Percentiles rank a stretch among this genome's conserved stretches.
phyloP scores from a whole-genome alignment of 164 flowering plant genomes.

The Umbilicus rupestris region DNA sequence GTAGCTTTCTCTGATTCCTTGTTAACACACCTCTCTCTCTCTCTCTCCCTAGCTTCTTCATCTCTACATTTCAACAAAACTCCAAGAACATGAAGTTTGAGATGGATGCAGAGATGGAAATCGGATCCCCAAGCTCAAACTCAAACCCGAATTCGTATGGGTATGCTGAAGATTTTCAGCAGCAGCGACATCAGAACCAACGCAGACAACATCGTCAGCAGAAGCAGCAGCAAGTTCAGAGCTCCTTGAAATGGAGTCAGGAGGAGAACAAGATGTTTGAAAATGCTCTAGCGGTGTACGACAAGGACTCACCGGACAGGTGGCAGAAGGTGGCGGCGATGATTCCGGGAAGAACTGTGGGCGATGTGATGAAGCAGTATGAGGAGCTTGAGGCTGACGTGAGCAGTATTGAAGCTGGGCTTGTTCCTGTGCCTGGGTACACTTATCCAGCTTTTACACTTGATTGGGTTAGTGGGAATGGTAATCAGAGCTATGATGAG shows the following conservation, averaged over 20 bases:
- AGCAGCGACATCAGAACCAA: background rate
- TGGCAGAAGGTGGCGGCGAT: conserved; percentile 54
- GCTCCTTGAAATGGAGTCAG: conserved; percentile 34
- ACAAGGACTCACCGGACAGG: conserved; percentile 48
- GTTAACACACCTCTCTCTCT: background rate
- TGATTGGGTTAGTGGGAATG: conserved; percentile 30
- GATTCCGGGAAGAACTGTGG: conserved; percentile 58
- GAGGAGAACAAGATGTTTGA: conserved; percentile 66
- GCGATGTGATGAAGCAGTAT: conserved; percentile 53
- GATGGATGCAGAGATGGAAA: conserved; percentile 27
- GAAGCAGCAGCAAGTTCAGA: background rate
- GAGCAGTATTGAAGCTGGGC: conserved; percentile 53
- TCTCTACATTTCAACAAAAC: too few relatives aligned
- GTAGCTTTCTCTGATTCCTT: background rate
- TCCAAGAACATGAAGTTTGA: conserved; percentile 24
- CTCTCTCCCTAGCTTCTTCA: too few relatives aligned
- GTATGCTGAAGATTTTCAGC: background rate
- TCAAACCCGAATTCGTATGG: background rate
- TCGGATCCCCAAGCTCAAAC: conserved; percentile 9
- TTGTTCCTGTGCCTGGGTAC: conserved; percentile 44
- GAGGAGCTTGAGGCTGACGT: conserved; percentile 47
- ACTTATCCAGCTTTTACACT: conserved; percentile 41
- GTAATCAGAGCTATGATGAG: conserved; percentile 19
- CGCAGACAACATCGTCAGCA: background rate
- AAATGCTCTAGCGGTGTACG: conserved; percentile 47